These are phyloP conservation scores for Colletotrichum endophyticum DNA, from an alignment of 2,329 filamentous ascomycete species.

Conservation along the genomic window DNA sequence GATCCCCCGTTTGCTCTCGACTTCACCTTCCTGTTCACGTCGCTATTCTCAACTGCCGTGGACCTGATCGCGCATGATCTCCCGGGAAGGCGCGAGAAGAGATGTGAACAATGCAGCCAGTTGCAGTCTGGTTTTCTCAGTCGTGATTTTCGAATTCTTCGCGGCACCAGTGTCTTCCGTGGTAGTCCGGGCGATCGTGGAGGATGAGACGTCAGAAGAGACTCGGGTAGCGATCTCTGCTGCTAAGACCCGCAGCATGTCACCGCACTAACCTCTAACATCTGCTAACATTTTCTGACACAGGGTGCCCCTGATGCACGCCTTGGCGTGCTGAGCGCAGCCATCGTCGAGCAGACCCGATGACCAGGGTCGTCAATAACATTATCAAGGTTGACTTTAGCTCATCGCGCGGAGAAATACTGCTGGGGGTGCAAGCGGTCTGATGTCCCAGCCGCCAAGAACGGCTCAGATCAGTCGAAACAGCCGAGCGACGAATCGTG, in stretches of 20 bases:
- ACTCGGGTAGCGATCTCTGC: not conserved
- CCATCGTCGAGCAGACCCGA: not conserved
- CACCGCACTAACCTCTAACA: not conserved
- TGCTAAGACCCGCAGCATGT: not conserved
- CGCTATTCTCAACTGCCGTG: not conserved
- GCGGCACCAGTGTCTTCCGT: constrained; percentile 4
- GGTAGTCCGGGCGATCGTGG: constrained; percentile 12
- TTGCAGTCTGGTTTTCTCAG: not conserved
- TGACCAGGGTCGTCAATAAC: not conserved
- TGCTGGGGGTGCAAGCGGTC: not conserved
- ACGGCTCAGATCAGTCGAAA: constrained; percentile 20
- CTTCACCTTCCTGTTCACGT: not conserved
- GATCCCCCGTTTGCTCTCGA: not conserved
- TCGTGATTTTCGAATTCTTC: not conserved
- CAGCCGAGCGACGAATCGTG: constrained; percentile 1
- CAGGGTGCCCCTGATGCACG: constrained; percentile 14
- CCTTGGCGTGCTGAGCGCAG: not conserved
- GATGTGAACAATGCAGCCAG: not conserved
- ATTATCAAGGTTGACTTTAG: not conserved
- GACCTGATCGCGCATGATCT: not conserved
- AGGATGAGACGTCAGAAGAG: constrained; percentile 13
- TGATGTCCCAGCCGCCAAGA: constrained; percentile 11
- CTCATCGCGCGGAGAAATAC: not conserved
- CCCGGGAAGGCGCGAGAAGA: not conserved
- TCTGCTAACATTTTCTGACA: not conserved